phyloP scores from a whole-genome alignment of 208 protist genomes.

The Acanthamoeba pearcei region DNA sequence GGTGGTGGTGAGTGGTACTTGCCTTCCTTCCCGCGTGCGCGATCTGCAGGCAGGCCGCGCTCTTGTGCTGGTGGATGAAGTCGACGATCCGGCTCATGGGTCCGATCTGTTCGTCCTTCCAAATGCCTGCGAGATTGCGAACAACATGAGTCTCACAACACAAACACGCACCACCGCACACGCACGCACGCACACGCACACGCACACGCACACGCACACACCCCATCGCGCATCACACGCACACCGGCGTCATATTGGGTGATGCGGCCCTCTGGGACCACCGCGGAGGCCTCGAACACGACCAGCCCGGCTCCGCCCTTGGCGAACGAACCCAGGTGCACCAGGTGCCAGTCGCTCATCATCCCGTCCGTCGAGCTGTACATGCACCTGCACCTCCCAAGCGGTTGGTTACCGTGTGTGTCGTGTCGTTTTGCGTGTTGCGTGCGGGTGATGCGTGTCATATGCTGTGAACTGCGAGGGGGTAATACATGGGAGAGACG shows the following conservation, averaged over 20 bases:
- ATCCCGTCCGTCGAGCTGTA: constrained; percentile 80
- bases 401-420: too few relatives aligned
- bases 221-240: neutral
- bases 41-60: constrained; percentile 66
- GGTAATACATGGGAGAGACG: constrained; percentile 77
- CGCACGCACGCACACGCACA: too few relatives aligned
- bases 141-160: neutral
- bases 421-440: too few relatives aligned
- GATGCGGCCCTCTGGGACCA: constrained; percentile 78
- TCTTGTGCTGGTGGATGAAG: constrained; percentile 75
- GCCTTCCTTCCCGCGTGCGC: constrained; percentile 74
- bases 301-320: constrained; percentile 79
- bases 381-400: constrained; percentile 52
- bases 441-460: neutral
- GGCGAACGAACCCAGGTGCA: constrained; percentile 74
- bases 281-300: constrained; percentile 79
- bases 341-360: constrained; percentile 78
- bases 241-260: constrained; percentile 75
- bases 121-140: neutral
- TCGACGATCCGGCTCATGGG: constrained; percentile 76
- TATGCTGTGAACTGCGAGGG: neutral
- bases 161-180: neutral
- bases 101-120: constrained; percentile 80
- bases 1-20: too few relatives aligned
- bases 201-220: too few relatives aligned